A percentile compares a stretch with the other conserved stretches of the same genome.
These are phyloP conservation scores for Pontederia crassipes DNA, from an alignment of 176 grass and related monocot species.

Conservation along the genomic window DNA sequence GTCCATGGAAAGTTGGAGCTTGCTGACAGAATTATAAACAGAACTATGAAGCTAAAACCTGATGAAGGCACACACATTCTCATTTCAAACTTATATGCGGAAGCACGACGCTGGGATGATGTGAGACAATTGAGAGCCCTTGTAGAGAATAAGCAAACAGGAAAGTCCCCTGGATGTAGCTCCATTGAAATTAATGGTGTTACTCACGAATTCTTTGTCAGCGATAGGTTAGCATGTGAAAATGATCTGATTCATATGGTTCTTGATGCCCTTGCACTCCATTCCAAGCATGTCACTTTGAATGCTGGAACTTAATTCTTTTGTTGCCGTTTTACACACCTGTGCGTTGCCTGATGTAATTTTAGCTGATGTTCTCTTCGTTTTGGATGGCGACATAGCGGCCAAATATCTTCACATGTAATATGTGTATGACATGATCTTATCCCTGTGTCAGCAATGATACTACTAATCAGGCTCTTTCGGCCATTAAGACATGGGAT, in stretches of 20 bases:
- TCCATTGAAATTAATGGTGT: slow-evolving; percentile 30
- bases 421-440: too few relatives aligned
- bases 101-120: slow-evolving; percentile 50
- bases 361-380: too few relatives aligned
- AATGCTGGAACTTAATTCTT: too few relatives aligned
- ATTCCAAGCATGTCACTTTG: background rate
- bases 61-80: slow-evolving; percentile 47
- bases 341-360: too few relatives aligned
- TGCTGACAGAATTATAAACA: slow-evolving; percentile 30
- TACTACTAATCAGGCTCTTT: too few relatives aligned
- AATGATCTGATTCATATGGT: background rate
- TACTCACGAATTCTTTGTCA: background rate
- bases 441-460: too few relatives aligned
- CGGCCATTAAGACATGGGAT: too few relatives aligned
- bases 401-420: too few relatives aligned
- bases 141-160: slow-evolving; percentile 43
- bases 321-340: too few relatives aligned
- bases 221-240: background rate
- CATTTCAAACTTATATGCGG: slow-evolving; percentile 62
- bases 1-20: slow-evolving; percentile 44
- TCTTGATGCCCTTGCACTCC: background rate
- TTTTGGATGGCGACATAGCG: too few relatives aligned
- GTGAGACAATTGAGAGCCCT: slow-evolving; percentile 39
- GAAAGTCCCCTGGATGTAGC: slow-evolving; percentile 54
- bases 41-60: slow-evolving; percentile 29